Base-by-base conservation (phyloP, 306 rosid species). In the barrel medic (Medicago truncatula) region DNA sequence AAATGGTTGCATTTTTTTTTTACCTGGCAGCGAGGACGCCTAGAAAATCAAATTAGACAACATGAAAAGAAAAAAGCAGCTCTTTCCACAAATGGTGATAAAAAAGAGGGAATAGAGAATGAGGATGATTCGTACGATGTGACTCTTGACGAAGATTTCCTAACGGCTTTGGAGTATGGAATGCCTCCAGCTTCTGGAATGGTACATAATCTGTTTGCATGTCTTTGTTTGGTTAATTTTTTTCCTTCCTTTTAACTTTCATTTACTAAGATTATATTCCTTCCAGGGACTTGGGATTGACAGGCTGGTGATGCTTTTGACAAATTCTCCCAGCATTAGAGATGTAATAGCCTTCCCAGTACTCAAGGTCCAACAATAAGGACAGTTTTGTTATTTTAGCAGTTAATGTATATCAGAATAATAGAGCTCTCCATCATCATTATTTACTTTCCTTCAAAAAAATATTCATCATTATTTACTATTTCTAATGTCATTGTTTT, bases 171-270 rank as follows among this genome's bases (percentile, higher is more conserved):
- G 92, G 98, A 95, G 80, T 92, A 95, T 76, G 98, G 98, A 77
- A 92, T 95, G 98, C 98, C 98, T 76, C 96, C 98, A 28, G 97
- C 98, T 61, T 92, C 97, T 20, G 98, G 98, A 89, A 80, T 95
- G 98, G 98, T 94, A 90, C 63, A 23, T 70, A 43, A 59, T 83
- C 70, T 10, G 66, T 80, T 71, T 70, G 7, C 81, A 9, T 41
- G 61, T 41, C 56, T 64, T 60, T 46, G 2, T 70, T 7, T 36
- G 8, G 46, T 70, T 84, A 6, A 6, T 20, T 34, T 64, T 73
- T 46, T n/a, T 39, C 38, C 40, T 69, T 34, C 56, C 11, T 66
- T 67, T 71, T 41, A 67, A 36, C 43, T 59, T 25, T 56, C 53
- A 60, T 39, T 85, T 46, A 86, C 63, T n/a, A 47, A 53, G 67